These are phyloP conservation scores for Tarenaya hassleriana DNA, from an alignment of 345 rosid species.

Conservation along the genomic window DNA sequence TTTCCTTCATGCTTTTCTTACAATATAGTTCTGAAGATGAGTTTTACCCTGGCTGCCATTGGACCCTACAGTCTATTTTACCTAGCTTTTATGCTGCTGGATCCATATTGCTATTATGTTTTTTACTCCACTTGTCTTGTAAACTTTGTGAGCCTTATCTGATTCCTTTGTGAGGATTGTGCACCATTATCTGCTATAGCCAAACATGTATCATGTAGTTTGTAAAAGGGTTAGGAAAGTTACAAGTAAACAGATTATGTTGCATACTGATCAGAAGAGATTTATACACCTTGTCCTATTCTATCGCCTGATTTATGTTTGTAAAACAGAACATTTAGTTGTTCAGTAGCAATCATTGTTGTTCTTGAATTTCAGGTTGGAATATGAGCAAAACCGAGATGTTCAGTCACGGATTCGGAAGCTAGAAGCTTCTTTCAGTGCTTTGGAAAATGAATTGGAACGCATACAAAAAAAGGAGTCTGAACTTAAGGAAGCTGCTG, in stretches of 20 bases:
- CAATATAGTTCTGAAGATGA: neutral
- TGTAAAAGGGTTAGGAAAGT: too few species aligned
- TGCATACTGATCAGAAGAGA: too few species aligned
- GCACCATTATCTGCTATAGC: constrained; percentile 13
- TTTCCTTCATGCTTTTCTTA: constrained; percentile 2
- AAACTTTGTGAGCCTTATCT: constrained; percentile 12
- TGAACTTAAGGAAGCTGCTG: constrained; percentile 54
- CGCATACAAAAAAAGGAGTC: constrained; percentile 51
- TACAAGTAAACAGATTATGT: constrained; percentile 7
- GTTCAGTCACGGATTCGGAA: constrained; percentile 71
- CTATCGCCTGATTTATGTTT: neutral
- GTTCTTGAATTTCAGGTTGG: constrained; percentile 52
- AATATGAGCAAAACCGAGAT: constrained; percentile 89
- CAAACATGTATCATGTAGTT: constrained; percentile 8
- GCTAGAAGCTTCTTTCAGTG: constrained; percentile 63
- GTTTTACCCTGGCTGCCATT: neutral
- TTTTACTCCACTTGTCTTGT: constrained; percentile 6
- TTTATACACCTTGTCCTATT: constrained; percentile 10
- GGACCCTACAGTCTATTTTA: neutral
- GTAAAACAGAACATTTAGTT: constrained; percentile 6
- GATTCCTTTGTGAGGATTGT: constrained; percentile 12
- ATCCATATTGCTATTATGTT: constrained; percentile 14
- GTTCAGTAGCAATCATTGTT: constrained; percentile 5
- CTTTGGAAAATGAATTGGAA: constrained; percentile 62
- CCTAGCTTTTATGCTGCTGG: constrained; percentile 11